Conservation (phyloP, 2,329 filamentous ascomycete species). For the Xylogone sp. region DNA sequence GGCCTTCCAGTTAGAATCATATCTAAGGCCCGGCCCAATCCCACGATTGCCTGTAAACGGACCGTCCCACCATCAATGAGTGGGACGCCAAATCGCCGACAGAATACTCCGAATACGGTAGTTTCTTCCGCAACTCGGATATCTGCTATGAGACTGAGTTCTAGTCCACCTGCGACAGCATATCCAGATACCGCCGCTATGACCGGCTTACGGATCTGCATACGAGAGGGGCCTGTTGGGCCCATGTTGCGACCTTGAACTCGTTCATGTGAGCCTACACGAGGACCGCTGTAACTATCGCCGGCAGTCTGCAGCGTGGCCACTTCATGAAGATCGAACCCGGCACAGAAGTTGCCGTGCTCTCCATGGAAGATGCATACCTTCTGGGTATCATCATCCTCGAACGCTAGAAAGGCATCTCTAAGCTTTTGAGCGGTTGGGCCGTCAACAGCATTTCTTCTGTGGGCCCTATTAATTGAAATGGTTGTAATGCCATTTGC, state of each 20-base stretch:
- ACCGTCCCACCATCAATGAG: conserved; percentile 49
- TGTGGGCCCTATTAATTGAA: conserved; percentile 46
- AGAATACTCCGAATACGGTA: conserved; percentile 52
- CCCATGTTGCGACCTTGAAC: conserved; percentile 27
- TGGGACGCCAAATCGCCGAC: conserved; percentile 48
- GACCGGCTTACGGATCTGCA: conserved; percentile 47
- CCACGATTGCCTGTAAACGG: conserved; percentile 43
- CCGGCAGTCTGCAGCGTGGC: conserved; percentile 25
- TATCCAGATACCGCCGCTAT: conserved; percentile 48
- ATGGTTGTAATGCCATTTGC: conserved; percentile 47
- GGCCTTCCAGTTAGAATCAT: conserved; percentile 52
- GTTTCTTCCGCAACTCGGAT: conserved; percentile 50
- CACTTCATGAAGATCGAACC: conserved; percentile 44
- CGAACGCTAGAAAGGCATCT: conserved; percentile 44
- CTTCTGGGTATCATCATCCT: conserved; percentile 45
- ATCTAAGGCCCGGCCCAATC: conserved; percentile 47
- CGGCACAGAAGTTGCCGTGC: conserved; percentile 47
- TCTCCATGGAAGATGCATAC: conserved; percentile 47
- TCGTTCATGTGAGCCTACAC: not conserved
- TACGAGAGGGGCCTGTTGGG: conserved; percentile 49
- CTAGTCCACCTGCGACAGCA: conserved; percentile 51
- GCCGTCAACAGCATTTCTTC: conserved; percentile 49
- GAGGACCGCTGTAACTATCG: conserved; percentile 3
- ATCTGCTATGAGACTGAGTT: conserved; percentile 49
- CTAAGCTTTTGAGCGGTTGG: conserved; percentile 44